phyloP scores from a whole-genome alignment of 495 filamentous ascomycete genomes.

The Podospora tetraspora region DNA sequence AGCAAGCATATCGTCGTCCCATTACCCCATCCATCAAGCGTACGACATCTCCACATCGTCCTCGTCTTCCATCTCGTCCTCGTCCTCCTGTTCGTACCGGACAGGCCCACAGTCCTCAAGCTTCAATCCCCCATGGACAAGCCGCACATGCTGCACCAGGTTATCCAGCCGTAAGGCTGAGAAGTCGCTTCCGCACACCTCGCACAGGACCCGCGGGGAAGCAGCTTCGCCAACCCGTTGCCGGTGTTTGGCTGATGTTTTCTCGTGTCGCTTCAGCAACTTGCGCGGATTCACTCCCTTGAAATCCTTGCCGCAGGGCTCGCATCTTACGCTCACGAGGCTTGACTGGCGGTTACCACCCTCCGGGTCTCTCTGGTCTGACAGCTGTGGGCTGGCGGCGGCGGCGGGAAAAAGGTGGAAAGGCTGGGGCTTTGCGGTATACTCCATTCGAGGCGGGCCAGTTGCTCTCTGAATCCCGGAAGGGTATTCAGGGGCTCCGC shows the following conservation, averaged over 20 bases:
- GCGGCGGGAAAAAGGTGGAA: neutral
- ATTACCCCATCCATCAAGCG: neutral
- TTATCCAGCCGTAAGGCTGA: neutral
- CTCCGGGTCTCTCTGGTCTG: neutral
- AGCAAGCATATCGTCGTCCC: neutral
- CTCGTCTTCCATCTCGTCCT: neutral
- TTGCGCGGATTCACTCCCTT: neutral
- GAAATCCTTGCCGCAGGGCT: neutral
- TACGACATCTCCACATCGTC: neutral
- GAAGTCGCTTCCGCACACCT: no score
- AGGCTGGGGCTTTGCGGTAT: neutral
- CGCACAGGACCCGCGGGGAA: no score
- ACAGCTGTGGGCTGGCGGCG: neutral
- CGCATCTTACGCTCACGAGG: neutral
- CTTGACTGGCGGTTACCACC: neutral
- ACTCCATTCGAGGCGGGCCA: neutral
- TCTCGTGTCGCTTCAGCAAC: neutral
- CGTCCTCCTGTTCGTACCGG: neutral
- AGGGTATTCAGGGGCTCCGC: neutral
- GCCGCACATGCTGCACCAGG: neutral
- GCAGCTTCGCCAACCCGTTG: no score
- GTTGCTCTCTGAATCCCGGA: neutral
- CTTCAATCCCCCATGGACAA: neutral
- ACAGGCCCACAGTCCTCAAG: neutral
- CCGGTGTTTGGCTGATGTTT: neutral